Percentiles rank a stretch among this genome's conserved stretches.
Evolutionary conservation across 768 basidiomycete species (phyloP).

Genomic region (Termitomyces sp.): DNA sequence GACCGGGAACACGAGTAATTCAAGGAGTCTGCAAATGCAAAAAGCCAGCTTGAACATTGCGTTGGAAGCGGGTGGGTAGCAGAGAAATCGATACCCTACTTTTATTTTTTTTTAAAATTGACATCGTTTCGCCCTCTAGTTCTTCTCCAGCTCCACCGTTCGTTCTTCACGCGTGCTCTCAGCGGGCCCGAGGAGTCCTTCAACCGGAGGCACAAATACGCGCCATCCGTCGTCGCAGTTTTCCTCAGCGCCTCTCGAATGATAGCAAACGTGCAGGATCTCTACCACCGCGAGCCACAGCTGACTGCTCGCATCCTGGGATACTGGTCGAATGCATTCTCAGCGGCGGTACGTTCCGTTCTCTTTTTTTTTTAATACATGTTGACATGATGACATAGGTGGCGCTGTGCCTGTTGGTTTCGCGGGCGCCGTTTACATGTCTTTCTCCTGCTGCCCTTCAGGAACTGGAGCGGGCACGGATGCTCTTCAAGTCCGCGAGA

Average conservation of each 20-base stretch:
- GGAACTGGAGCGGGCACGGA: slow-evolving; percentile 50
- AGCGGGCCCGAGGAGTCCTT: slow-evolving; percentile 55
- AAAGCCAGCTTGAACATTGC: slow-evolving; percentile 55
- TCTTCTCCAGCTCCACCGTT: slow-evolving; percentile 61
- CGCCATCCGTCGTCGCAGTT: slow-evolving; percentile 67
- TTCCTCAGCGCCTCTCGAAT: slow-evolving; percentile 62
- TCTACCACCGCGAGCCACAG: slow-evolving; percentile 56
- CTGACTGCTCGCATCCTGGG: slow-evolving; percentile 50
- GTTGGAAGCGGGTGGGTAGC: slow-evolving; percentile 53
- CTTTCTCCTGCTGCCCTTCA: slow-evolving; percentile 60
- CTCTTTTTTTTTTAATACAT: no score
- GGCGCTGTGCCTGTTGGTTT: slow-evolving; percentile 50
- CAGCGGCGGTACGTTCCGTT: slow-evolving; percentile 48
- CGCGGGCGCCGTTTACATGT: slow-evolving; percentile 64
- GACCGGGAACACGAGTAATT: slow-evolving; percentile 32
- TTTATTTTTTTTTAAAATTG: no score
- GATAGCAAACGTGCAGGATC: slow-evolving; percentile 54
- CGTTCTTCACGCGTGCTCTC: slow-evolving; percentile 64
- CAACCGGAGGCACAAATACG: slow-evolving; percentile 59
- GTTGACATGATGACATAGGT: no score
- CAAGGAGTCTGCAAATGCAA: slow-evolving; percentile 52
- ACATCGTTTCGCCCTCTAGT: slow-evolving; percentile 31
- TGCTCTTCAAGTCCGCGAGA: slow-evolving; percentile 41
- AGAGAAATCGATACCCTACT: background rate
- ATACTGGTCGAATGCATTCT: slow-evolving; percentile 53